Evolutionary conservation across 805 yeast genomes (phyloP).

Genomic region (Candida parachauliodes): DNA sequence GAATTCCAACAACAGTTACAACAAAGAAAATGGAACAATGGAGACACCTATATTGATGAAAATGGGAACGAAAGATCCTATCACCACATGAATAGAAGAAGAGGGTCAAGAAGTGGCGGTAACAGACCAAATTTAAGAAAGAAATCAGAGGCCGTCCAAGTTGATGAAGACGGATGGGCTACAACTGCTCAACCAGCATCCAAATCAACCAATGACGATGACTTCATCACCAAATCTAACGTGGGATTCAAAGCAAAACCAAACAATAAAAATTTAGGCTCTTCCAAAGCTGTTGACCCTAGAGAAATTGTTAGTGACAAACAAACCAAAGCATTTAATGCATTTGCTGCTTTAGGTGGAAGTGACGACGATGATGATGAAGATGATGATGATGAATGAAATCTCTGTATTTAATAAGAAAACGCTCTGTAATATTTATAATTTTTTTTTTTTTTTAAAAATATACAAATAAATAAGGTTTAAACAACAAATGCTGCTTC

Average conservation of each 20-base stretch:
- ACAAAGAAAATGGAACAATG: constrained; percentile 18
- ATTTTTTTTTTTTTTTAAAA: neutral
- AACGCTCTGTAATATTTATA: constrained; percentile 2
- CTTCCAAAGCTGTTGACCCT: constrained; percentile 69
- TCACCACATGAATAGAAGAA: constrained; percentile 52
- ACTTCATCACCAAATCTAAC: constrained; percentile 42
- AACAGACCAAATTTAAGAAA: constrained; percentile 54
- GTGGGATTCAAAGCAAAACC: constrained; percentile 59
- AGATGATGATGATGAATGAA: constrained; percentile 9
- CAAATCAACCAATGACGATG: constrained; percentile 47
- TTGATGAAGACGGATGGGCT: constrained; percentile 85
- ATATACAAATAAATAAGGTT: neutral
- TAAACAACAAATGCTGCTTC: constrained; percentile 25
- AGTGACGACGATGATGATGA: constrained; percentile 42
- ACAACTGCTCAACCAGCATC: constrained; percentile 45
- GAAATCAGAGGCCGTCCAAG: constrained; percentile 46
- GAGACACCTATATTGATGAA: constrained; percentile 45
- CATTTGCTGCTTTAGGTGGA: constrained; percentile 73
- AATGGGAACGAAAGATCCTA: constrained; percentile 43
- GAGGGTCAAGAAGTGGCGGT: constrained; percentile 50
- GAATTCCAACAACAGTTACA: constrained; percentile 2
- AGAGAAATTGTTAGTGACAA: constrained; percentile 69
- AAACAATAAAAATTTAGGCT: constrained; percentile 69
- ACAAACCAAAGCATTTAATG: constrained; percentile 66
- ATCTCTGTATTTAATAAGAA: neutral